Percentiles rank a stretch among this genome's conserved stretches.
Evolutionary conservation across 306 rosid species (phyloP).

Genomic region (Ormosia semicastrata): DNA sequence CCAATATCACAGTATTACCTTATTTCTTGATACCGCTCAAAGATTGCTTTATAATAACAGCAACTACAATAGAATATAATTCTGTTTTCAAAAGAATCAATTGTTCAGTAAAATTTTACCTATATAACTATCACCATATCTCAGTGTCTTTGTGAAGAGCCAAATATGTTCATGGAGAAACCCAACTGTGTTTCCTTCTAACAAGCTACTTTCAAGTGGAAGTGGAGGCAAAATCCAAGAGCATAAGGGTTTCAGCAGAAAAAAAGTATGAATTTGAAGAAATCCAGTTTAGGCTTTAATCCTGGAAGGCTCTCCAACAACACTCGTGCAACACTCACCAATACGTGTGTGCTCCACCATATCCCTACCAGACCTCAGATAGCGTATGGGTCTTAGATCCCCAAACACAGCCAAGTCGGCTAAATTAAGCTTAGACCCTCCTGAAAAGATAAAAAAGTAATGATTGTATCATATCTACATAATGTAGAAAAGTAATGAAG

Average conservation of each 20-base stretch:
- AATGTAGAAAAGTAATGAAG: constrained; percentile 25
- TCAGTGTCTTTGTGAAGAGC: constrained; percentile 19
- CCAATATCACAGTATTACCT: constrained; percentile 23
- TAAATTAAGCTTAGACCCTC: constrained; percentile 52
- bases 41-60: constrained; percentile 32
- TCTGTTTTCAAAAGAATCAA: constrained; percentile 19
- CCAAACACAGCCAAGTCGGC: constrained; percentile 53
- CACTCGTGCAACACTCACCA: constrained; percentile 82
- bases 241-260: constrained; percentile 1
- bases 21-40: constrained; percentile 29
- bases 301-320: constrained; percentile 72
- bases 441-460: constrained; percentile 43
- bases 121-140: constrained; percentile 12
- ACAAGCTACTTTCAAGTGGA: not conserved
- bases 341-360: constrained; percentile 93
- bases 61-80: not conserved
- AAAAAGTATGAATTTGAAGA: not conserved
- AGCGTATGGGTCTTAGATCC: constrained; percentile 88
- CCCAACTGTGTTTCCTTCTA: constrained; percentile 14
- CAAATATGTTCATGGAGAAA: constrained; percentile 14
- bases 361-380: constrained; percentile 86
- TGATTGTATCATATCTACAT: not conserved
- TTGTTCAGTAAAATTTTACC: constrained; percentile 24
- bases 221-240: constrained; percentile 27
- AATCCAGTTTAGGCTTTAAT: constrained; percentile 48